These are phyloP conservation scores for Erythrobasidium hasegawianum DNA, from an alignment of 1,284 basidiomycete species.

Conservation along the genomic window DNA sequence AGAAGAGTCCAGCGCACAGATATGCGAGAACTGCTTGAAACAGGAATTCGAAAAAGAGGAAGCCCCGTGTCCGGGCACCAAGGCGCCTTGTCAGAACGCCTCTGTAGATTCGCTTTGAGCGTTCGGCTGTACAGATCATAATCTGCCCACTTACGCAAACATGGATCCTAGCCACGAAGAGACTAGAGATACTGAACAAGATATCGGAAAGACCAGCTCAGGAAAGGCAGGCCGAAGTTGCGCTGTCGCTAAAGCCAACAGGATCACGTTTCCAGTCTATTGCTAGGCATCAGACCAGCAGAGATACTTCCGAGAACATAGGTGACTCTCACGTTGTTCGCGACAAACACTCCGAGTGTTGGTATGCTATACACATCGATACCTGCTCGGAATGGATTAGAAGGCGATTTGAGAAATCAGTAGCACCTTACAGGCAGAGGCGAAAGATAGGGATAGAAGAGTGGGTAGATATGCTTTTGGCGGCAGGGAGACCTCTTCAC, in stretches of 20 bases:
- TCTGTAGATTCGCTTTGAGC: neutral
- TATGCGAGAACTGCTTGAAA: neutral
- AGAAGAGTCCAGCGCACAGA: neutral
- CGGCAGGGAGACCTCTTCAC: neutral
- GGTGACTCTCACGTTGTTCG: neutral
- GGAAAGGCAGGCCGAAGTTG: neutral
- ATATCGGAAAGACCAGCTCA: neutral
- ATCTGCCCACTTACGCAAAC: neutral
- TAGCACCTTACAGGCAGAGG: neutral
- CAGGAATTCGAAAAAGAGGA: neutral
- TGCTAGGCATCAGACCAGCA: too few species aligned
- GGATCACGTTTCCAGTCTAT: neutral
- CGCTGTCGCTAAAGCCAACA: neutral
- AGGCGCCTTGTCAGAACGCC: neutral
- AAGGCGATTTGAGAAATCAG: neutral
- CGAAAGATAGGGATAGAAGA: neutral
- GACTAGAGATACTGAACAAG: neutral
- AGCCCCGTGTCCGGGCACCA: neutral
- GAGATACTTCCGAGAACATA: too few species aligned
- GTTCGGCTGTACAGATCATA: too few species aligned
- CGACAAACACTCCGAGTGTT: neutral
- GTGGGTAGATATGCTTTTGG: neutral
- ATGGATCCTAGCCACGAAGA: neutral
- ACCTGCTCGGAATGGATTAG: neutral
- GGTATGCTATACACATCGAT: neutral